Percentiles rank a stretch among this genome's conserved stretches.
phyloP scores from a whole-genome alignment of 1,139 yeast genomes.

The Nakaseomyces nivariensis region DNA sequence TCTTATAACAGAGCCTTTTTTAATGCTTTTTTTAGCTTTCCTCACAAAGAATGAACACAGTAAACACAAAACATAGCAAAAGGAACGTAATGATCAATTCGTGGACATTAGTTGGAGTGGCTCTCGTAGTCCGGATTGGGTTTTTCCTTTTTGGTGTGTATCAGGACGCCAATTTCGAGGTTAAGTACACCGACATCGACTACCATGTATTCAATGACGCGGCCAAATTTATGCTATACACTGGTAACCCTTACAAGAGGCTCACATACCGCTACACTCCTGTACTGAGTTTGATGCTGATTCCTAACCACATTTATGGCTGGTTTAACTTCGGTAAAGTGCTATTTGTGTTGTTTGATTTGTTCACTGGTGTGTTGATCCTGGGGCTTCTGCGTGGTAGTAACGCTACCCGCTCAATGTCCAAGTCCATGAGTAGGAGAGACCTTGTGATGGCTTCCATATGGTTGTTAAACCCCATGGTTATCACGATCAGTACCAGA shows the following conservation, averaged over 20 bases:
- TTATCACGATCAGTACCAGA: slow-evolving; percentile 80
- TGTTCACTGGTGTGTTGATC: slow-evolving; percentile 68
- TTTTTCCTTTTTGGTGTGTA: slow-evolving; percentile 77
- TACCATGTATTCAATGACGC: slow-evolving; percentile 92
- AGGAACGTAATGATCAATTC: neutral
- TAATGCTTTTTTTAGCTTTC: too few species aligned
- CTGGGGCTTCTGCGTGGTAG: slow-evolving; percentile 34
- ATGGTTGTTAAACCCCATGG: slow-evolving; percentile 95
- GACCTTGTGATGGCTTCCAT: slow-evolving; percentile 39
- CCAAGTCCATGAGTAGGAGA: neutral
- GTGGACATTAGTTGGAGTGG: slow-evolving; percentile 8
- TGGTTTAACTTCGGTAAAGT: slow-evolving; percentile 65
- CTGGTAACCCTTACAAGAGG: slow-evolving; percentile 66
- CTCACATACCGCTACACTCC: slow-evolving; percentile 95
- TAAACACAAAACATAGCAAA: too few species aligned
- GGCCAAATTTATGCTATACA: slow-evolving; percentile 54
- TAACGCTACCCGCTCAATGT: neutral
- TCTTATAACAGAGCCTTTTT: too few species aligned
- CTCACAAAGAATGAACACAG: too few species aligned
- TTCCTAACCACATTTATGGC: slow-evolving; percentile 44
- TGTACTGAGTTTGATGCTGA: slow-evolving; percentile 67
- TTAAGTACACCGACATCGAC: slow-evolving; percentile 88
- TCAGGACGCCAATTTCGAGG: slow-evolving; percentile 72
- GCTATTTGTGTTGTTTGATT: slow-evolving; percentile 65
- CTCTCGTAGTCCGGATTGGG: slow-evolving; percentile 44